Percentiles rank a stretch among this genome's conserved stretches.
Conservation (phyloP, 495 filamentous ascomycete species). For the Penicillium verhagenii region DNA sequence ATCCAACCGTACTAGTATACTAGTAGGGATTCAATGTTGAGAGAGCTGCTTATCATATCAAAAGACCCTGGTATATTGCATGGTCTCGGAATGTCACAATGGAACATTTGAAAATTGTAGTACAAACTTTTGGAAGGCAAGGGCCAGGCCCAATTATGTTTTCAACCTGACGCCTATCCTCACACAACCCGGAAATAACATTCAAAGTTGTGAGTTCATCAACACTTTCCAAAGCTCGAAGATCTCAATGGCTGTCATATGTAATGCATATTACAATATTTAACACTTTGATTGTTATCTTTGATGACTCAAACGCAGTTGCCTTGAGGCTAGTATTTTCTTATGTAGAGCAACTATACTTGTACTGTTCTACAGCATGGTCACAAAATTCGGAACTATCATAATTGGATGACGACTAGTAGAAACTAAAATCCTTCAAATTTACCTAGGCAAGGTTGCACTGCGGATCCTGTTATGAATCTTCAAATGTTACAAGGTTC, state of each 20-base stretch:
- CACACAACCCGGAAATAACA: constrained; percentile 10
- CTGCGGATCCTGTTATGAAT: constrained; percentile 6
- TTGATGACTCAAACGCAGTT: background rate
- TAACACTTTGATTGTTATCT: background rate
- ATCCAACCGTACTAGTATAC: too few relatives aligned
- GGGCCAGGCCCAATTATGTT: constrained; percentile 9
- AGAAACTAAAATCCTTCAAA: constrained; percentile 10
- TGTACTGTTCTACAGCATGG: constrained; percentile 12
- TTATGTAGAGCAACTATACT: constrained; percentile 1
- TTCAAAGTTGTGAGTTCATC: background rate
- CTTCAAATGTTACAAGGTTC: too few relatives aligned
- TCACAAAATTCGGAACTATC: constrained; percentile 10
- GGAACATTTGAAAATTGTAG: constrained; percentile 12
- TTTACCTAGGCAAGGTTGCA: background rate
- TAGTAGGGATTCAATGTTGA: too few relatives aligned
- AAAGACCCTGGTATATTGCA: constrained; percentile 9
- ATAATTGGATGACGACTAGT: constrained; percentile 14
- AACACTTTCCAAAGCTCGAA: background rate
- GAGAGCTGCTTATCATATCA: constrained; percentile 16
- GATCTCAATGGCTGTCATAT: background rate
- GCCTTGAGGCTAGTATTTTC: background rate
- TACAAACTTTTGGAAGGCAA: constrained; percentile 24
- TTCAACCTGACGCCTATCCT: constrained; percentile 8
- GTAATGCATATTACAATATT: background rate
- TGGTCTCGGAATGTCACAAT: constrained; percentile 11